Evolutionary conservation across 2,329 filamentous ascomycete genomes (phyloP), one percentile per base, ranked within the genome.

Genomic region (Westerdykella sp.): DNA sequence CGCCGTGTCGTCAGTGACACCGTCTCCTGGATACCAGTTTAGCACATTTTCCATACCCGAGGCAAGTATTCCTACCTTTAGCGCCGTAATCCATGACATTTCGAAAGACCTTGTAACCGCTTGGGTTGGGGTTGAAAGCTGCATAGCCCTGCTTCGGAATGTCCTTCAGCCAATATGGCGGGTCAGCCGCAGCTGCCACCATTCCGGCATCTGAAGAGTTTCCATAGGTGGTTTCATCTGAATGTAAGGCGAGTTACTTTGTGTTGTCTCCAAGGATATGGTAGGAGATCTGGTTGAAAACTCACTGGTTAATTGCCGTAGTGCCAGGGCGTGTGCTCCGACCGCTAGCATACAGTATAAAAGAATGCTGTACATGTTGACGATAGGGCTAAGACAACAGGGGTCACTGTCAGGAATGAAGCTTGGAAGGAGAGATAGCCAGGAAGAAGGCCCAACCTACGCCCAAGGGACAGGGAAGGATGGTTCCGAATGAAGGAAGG

Each of bases 1-100:
- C 21, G 66, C 72, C 13, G 78, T 79, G 50, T 82, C 65, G 34
- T 67, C 65, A 18, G 63, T 67, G 7, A 63, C 55, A 44, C 65
- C 65, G 23, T 68, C 64, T 35, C 62, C 64, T 68, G 25, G 5
- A 35, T 35, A 11, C 32, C 32, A 35, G 32, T 3, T 39, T 25
- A 32, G 25, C n/a, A 37, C 28, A 23, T 34, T 35, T 36, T 31
- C n/a, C 1, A 25, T 36, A 10, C 28, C n/a, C 12, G 25, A 6
- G 9, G 23, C 23, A 18, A 5, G 16, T 14, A 9, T 11, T 44
- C 51, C 22, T 41, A 68, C 69, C 70, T 42, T 55, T 65, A 14
- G 70, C 70, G 6, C 69, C 69, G 47, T 69, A 72, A 41, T 70
- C 69, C 48, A 62, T 67, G 2, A 73, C 69, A 39, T 72, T 72